Evolutionary conservation across 345 rosid species (phyloP).

Genomic region (Syzygium grande): DNA sequence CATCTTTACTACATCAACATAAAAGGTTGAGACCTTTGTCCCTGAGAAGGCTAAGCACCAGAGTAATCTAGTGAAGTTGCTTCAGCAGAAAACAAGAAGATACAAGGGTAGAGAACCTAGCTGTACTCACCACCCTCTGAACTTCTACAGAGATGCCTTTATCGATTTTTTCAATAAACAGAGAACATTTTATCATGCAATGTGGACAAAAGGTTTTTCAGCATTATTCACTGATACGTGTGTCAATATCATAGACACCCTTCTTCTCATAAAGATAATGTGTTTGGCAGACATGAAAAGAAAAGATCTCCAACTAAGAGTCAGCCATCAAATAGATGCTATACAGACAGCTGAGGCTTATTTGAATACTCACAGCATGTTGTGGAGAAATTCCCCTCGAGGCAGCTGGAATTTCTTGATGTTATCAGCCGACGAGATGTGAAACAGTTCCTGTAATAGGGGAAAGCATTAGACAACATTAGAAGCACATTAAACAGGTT

Average conservation of each 20-base stretch:
- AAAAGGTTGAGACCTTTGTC: background rate
- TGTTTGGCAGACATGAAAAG: background rate
- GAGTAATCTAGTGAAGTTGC: background rate
- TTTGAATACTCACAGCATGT: slow-evolving; percentile 82
- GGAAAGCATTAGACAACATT: slow-evolving; percentile 1
- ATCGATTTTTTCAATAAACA: background rate
- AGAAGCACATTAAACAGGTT: background rate
- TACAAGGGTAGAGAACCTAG: background rate
- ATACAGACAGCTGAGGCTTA: background rate
- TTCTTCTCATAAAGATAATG: background rate
- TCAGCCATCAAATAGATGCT: background rate
- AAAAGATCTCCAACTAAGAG: background rate
- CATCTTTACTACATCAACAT: background rate
- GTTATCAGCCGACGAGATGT: slow-evolving; percentile 98
- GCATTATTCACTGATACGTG: too few relatives aligned
- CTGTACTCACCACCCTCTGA: background rate
- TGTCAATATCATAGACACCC: background rate
- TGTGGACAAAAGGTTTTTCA: background rate
- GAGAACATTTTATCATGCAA: background rate
- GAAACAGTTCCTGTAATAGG: slow-evolving; percentile 60
- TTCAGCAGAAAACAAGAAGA: background rate
- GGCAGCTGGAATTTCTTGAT: slow-evolving; percentile 89
- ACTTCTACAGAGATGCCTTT: background rate
- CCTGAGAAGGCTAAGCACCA: background rate
- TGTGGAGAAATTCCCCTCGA: slow-evolving; percentile 86